These are phyloP conservation scores for Leucoagaricus sp. DNA, from an alignment of 1,284 basidiomycete species.

Conservation along the genomic window DNA sequence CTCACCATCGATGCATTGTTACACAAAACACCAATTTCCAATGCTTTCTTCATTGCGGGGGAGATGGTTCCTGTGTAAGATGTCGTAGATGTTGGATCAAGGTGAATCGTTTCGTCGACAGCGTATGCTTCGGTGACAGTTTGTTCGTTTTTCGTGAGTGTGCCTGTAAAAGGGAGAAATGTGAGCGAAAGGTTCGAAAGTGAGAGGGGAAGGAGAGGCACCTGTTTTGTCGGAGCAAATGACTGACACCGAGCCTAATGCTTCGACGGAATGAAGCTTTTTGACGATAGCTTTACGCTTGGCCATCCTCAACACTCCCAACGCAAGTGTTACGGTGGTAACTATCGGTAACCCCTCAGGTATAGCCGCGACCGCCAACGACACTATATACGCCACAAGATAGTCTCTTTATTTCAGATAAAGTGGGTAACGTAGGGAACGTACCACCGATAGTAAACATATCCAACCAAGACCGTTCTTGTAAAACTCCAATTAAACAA, in stretches of 20 bases:
- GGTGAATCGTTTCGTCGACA: conserved; percentile 77
- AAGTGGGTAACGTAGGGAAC: conserved; percentile 28
- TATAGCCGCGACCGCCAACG: conserved; percentile 95
- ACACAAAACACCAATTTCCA: conserved; percentile 70
- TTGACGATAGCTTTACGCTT: conserved; percentile 96
- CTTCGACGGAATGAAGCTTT: conserved; percentile 94
- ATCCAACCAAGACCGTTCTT: conserved; percentile 90
- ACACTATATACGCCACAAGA: conserved; percentile 59
- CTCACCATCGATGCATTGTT: conserved; percentile 69
- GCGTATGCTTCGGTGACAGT: conserved; percentile 89
- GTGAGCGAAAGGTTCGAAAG: no score
- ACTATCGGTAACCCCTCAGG: conserved; percentile 97
- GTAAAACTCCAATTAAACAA: conserved; percentile 87
- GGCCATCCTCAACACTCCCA: conserved; percentile 94
- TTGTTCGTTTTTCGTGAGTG: conserved; percentile 94
- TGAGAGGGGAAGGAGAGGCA: conserved; percentile 21
- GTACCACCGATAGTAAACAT: conserved; percentile 98
- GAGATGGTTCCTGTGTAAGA: conserved; percentile 40
- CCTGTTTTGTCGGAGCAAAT: conserved; percentile 99
- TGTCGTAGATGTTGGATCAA: conserved; percentile 52
- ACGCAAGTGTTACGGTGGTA: conserved; percentile 93
- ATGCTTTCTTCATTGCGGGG: conserved; percentile 59
- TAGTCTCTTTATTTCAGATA: no score
- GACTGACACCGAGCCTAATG: conserved; percentile 91
- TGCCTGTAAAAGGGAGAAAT: conserved; percentile 53